Evolutionary conservation across 2,329 filamentous ascomycete genomes (phyloP), one percentile per base, ranked within the genome.

Genomic region (Aspergillus floridensis): DNA sequence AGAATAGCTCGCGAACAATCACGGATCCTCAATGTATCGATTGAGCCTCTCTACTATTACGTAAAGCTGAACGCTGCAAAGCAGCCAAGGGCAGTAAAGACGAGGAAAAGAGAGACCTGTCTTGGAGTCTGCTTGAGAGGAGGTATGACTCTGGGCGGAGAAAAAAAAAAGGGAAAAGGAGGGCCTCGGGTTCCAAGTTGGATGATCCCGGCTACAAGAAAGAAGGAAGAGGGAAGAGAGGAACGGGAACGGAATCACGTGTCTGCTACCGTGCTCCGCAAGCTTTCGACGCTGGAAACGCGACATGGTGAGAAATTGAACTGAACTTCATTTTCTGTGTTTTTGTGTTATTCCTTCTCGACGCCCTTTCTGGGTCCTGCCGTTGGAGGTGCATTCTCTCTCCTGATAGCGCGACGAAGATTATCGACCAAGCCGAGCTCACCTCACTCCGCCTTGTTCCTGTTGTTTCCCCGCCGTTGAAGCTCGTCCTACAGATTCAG

Each of bases 271-370:
- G 29, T 62, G 59, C 62, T 63, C 62, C 62, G 59, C 62, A 55
- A 62, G 55, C 62, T 63, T 63, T 58, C 49, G 53, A 56, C 59
- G 57, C 50, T 59, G 49, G 48, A 58, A 48, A 62, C 60, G 60
- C 60, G 62, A 59, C 55, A 58, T 52, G 50, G 48, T 53, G 46
- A 31, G 41, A 52, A 56, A 49, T 31, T 50, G 44, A 32, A 22
- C 14, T 44, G 31, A 26, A 44, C 26, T 10, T 46, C 47, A 47
- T 26, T 31, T 48, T 44, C 19, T 35, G n/a, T 26, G 14, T 31
- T 44, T 16, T 21, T 46, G 21, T 54, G 32, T 24, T 44, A 14
- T 44, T 44, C 22, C 22, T 44, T 44, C 35, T 44, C 12, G 38
- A 44, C 38, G 16, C 38, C 38, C 38, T 8, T 44, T 7, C 38